Evolutionary conservation across 306 rosid species (phyloP), one percentile per base, ranked within the genome.

Genomic region (Datisca glomerata): DNA sequence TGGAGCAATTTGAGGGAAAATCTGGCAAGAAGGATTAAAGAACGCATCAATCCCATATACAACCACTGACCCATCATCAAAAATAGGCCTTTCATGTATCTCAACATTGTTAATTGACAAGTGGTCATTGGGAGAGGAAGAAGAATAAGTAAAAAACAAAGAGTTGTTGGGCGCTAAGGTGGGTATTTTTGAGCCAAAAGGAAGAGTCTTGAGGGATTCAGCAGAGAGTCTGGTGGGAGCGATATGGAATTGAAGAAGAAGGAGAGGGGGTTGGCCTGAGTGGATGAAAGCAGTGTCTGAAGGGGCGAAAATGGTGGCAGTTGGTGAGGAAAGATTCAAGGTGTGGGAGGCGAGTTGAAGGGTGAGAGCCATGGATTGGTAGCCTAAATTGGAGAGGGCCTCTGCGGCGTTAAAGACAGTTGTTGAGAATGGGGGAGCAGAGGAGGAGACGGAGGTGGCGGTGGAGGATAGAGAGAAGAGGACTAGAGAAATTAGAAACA

Each of bases 251-350:
- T 68, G 89, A 36, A 87, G 93, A 21, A 82, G 80, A 25, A 82
- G 60, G 45, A 76, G 74, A 9, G 94, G 51, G 0, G 96, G 96
- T 40, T 87, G 96, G 9, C 96, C 96, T 2, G 60, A 43, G 24
- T 43, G 65, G 24, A 32, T 38, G 74, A 87, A 87, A 0, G 89
- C 65, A 16, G 76, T 7, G 49, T 87, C 94, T 8, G 87, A 53
- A 1, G 93, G 94, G 10, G 93, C 76, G 65, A 87, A 87, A 51
- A 87, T 63, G 49, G 96, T 82, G 69, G 73, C 68, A 4, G 81
- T 70, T 37, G 77, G 60, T 7, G 89, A 59, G 6, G 66, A 68
- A 3, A 57, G 63, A 21, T 69, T 50, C 19, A 71, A 57, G 36
- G 71, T 37, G 21, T 60, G 25, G 2, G 87, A 70, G 15, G 79